phyloP scores from a whole-genome alignment of 1,284 basidiomycete species.

The Fomitopsis schrenkii region DNA sequence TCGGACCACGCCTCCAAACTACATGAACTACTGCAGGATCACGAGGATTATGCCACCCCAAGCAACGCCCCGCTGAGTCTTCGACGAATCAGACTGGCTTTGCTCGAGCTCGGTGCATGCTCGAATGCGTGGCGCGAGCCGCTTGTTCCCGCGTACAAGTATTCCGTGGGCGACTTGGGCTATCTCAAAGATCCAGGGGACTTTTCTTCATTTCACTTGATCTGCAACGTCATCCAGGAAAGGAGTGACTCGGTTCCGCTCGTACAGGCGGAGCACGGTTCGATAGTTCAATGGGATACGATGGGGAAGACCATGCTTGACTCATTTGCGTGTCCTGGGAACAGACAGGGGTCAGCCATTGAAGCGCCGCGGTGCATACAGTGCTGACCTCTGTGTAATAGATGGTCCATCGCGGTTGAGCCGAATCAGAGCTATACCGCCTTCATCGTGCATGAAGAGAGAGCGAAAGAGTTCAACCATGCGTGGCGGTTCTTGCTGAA shows the following conservation, averaged over 20 bases:
- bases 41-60: conserved; percentile 24
- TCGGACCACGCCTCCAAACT: conserved; percentile 16
- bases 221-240: conserved; percentile 37
- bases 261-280: conserved; percentile 15
- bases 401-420: conserved; percentile 44
- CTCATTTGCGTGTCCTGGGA: conserved; percentile 27
- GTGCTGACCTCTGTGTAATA: conserved; percentile 11
- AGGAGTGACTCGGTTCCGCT: conserved; percentile 9
- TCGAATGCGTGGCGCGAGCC: conserved; percentile 39
- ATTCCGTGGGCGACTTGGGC: conserved; percentile 42
- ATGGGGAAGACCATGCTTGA: conserved; percentile 15
- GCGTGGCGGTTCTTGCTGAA: conserved; percentile 42
- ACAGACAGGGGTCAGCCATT: conserved; percentile 29
- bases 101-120: conserved; percentile 33
- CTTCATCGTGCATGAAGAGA: conserved; percentile 32
- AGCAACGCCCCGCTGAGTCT: conserved; percentile 26
- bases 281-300: conserved; percentile 20
- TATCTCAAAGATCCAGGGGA: conserved; percentile 34
- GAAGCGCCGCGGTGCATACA: neutral
- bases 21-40: conserved; percentile 31
- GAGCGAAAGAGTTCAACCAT: conserved; percentile 27
- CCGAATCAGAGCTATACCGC: conserved; percentile 34
- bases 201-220: conserved; percentile 35
- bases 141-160: conserved; percentile 35
- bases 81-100: conserved; percentile 35